Percentiles rank a stretch among this genome's conserved stretches.
Evolutionary conservation across 176 grass and related monocot species (phyloP).

Genomic region (Eragrostis nindensis): DNA sequence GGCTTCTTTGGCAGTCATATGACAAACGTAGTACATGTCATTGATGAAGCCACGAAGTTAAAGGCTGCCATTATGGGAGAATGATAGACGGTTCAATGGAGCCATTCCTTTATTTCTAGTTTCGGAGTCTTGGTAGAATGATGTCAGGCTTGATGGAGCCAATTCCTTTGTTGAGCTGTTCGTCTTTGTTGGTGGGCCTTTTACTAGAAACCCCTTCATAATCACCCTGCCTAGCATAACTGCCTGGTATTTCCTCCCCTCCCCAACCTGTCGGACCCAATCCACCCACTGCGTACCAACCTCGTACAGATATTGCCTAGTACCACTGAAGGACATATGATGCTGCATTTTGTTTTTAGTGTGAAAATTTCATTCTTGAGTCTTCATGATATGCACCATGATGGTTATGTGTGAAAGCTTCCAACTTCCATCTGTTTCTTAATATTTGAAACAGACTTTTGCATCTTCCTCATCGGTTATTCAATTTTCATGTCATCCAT

Average conservation of each 20-base stretch:
- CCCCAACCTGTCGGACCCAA: background rate
- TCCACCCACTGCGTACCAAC: background rate
- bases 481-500: background rate
- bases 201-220: background rate
- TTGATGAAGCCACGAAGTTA: background rate
- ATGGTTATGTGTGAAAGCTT: conserved; percentile 30
- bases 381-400: background rate
- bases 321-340: background rate
- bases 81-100: no score
- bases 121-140: background rate
- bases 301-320: background rate
- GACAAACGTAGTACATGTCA: background rate
- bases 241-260: background rate
- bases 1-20: background rate
- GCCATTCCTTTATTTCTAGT: background rate
- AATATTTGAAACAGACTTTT: conserved; percentile 17
- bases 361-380: conserved; percentile 1
- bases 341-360: conserved; percentile 5
- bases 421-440: background rate
- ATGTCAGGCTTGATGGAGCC: background rate
- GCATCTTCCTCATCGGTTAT: conserved; percentile 14
- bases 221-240: background rate
- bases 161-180: background rate
- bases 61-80: background rate
- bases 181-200: background rate